Evolutionary conservation across 371 early-diverging fungal genomes (phyloP), one percentile per base, ranked within the genome.

Genomic region (Synchytrium microbalum): DNA sequence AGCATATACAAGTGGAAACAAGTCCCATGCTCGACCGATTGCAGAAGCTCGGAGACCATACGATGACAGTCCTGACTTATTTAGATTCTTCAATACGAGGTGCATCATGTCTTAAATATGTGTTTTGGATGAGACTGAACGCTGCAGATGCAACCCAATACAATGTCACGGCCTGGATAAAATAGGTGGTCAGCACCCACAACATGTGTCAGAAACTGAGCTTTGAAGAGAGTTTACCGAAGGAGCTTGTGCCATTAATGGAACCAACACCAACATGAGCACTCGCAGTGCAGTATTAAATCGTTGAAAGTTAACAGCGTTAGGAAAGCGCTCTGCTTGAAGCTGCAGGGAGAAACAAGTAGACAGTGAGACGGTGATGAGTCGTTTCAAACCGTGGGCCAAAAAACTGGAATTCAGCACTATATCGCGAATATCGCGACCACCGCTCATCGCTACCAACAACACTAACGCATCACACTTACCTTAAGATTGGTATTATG

Each of bases 401-500:
- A 38, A 23, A 32, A 27, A 13, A 57, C 16, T 26, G 13, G 24
- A 16, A 26, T 24, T 16, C 13, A 13, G 16, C 16, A 14, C 13
- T 14, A 57, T 57, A 13, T 57, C 13, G 27, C 57, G 27, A 16
- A 57, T 14, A 13, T 14, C 51, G 23, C 32, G 8, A 46, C 25
- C 30, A 29, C 60, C 38, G 0, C 30, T 26, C 58, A 38, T 33
- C 46, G 27, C 23, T 52, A 32, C 52, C 27, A 13, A 23, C 25
- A 57, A 26, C 8, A 19, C n/a, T n/a, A 10, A 69, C 62, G 2
- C 52, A 60, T 25, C 14, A 31, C 32, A 27, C 59, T 46, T 77
- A 88, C 88, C 82, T 89, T 87, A 23, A 86, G 79, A 64, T 89
- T 92, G 13, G 81, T 54, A 32, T 87, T 68, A 66, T 88, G 85